Evolutionary conservation across 176 grass and related monocot genomes (phyloP), one percentile per base, ranked within the genome.

Genomic region (Carex kokanica): DNA sequence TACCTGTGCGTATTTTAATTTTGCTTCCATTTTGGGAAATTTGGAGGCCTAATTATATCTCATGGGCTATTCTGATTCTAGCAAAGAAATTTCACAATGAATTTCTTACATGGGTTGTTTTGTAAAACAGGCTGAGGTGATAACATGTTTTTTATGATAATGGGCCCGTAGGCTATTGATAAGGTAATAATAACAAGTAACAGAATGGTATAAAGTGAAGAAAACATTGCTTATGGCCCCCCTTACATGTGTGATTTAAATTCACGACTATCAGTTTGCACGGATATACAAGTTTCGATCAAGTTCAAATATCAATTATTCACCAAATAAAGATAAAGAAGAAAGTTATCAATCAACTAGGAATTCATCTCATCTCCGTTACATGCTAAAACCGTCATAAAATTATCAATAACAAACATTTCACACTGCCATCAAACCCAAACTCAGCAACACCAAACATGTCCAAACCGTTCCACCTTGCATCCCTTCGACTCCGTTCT

Each of bases 291-390:
- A 55, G 2, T 27, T 53, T 55, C 24, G 31, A 74, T 52, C 45
- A 0, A 77, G 47, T 77, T 77, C 47, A 77, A 31, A 77, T 51
- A 27, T 55, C 11, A 77, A 77, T 54, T 77, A 49, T 55, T 75
- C 43, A 52, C n/a, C 8, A 10, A 77, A 77, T 6, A 54, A 55
- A 29, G 16, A 55, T 54, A 62, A 81, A 45, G 1, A 20, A 60
- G 12, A 62, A 81, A 81, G 57, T 63, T 23, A 23, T 63, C 18
- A 81, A 23, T 63, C 34, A 81, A 81, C 53, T 81, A 62, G 20
- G n/a, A 81, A 61, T 63, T 60, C 78, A 77, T 75, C 56, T 61
- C 78, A 60, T 16, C 29, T 23, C 31, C 6, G 17, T 10, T 81
- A 41, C 25, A 75, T 62, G 27, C 56, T 63, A 38, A 23, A 81